Conservation (phyloP, 148 eudicot species). For the Nepenthes mirabilis region DNA sequence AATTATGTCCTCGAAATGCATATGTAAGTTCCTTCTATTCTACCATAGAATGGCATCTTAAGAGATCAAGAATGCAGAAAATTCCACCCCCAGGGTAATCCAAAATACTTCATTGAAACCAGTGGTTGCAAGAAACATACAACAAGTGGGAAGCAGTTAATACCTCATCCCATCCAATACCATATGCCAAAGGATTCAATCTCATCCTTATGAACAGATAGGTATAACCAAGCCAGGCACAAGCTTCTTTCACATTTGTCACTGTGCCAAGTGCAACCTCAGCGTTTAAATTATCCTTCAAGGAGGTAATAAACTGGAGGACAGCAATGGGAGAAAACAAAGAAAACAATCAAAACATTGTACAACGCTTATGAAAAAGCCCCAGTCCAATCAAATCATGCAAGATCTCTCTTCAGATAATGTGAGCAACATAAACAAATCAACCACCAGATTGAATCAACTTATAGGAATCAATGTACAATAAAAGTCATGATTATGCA, state of each 20-base stretch:
- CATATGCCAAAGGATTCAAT: slow-evolving; percentile 97
- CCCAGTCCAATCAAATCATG: not conserved
- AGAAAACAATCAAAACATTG: not conserved
- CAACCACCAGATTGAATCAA: not conserved
- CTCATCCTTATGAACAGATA: slow-evolving; percentile 97
- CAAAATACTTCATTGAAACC: not conserved
- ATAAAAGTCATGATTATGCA: not conserved
- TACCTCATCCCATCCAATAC: slow-evolving; percentile 99
- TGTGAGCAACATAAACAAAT: not conserved
- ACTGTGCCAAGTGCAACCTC: slow-evolving; percentile 99
- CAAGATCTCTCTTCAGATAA: not conserved
- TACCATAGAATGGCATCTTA: too few species aligned
- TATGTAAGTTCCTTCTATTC: too few species aligned
- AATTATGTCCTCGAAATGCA: too few species aligned
- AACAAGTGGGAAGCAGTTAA: not conserved
- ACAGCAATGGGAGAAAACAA: not conserved
- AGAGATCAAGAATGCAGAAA: too few species aligned
- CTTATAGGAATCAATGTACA: not conserved
- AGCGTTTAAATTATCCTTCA: slow-evolving; percentile 97
- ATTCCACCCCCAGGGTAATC: not conserved
- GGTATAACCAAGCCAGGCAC: slow-evolving; percentile 99
- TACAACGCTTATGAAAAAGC: not conserved
- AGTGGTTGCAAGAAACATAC: not conserved
- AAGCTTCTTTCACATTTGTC: slow-evolving; percentile 99
- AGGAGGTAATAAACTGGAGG: slow-evolving; percentile 83